Evolutionary conservation across 805 yeast genomes (phyloP), one percentile per base, ranked within the genome.

Genomic region (Candida germanica): DNA sequence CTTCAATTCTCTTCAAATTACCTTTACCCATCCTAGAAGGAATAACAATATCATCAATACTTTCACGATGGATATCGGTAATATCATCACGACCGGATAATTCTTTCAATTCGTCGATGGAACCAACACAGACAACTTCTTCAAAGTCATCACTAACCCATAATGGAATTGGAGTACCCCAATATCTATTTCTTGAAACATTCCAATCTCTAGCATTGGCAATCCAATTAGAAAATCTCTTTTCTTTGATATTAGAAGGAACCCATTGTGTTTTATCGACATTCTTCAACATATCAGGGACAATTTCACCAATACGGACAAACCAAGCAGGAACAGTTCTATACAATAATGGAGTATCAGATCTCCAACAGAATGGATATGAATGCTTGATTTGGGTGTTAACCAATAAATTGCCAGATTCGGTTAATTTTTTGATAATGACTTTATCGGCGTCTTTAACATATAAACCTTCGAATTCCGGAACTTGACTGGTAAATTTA

Each of bases 311-410:
- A 39, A 93, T 84, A 59, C 95, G 83, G 42, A 93, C 93, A 55
- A 93, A 93, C 99, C 99, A 93, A 22, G 98, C 91, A 34, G 99
- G 98, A 48, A 93, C 97, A 25, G 96, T 82, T 70, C 95, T 81
- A 73, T 93, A 93, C 49, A 93, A 64, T 59, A 93, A 79, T 36
- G 99, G 99, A 20, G 99, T 93, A 59, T 93, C 98, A 3, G 98
- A 91, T 77, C 99, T 84, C 99, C 99, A 93, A 72, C 99, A 93
- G 83, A 93, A 93, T 54, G 99, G 98, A 66, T 93, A 93, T 63
- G 95, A 83, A 75, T 93, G 99, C 68, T 81, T 80, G 49, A 89
- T 74, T 72, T 93, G 98, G 28, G 87, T 70, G 39, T 80, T 83
- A 28, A 79, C 75, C 47, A 93, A 70, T 24, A 93, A 49, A 48